Evolutionary conservation across 2,329 filamentous ascomycete species (phyloP), one percentile per base, ranked within the genome.

Genomic region (Cordyceps farinosa): DNA sequence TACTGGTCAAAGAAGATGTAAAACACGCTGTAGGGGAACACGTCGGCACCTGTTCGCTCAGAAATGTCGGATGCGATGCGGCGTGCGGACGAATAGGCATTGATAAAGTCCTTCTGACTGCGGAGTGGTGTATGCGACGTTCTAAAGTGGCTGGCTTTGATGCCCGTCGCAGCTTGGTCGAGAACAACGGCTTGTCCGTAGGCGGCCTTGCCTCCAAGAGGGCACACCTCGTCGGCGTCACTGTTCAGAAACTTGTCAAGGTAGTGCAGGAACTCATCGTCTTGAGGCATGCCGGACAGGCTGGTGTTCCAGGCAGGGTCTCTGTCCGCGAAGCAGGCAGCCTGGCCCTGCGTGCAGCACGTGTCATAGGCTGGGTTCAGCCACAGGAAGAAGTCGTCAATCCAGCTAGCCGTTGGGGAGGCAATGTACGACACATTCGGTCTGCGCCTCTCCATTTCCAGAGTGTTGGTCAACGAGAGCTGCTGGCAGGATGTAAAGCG

Each of bases 1-100:
- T 99, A 99, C 74, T 98, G 95, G 73, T 99, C 95, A 74, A 99
- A 99, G 84, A 98, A 99, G 74, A 99, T 93, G 79, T 99, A 99
- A 75, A 97, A 97, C 65, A 97, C 89, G 69, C 91, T 96, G 79
- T 99, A 99, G 0, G 95, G 92, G 82, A 99, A 99, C 3, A 99
- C 88, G 30, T 95, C 88, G 29, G 91, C 86, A 5, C 87, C 85
- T 5, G 92, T 93, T 58, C 84, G 82, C 60, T 84, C 77, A 15
- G 84, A 88, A 58, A 99, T 88, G 34, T 90, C 89, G 13, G 87
- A 79, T 0, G 94, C 88, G 66, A 99, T 97, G 65, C 95, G 90
- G 22, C 94, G 90, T 3, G 95, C 95, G 1, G 94, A 87, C 5
- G 89, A 87, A 74, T 98, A 97, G 0, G 95, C 92, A 34, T 87